Conservation (phyloP, 2,329 filamentous ascomycete genomes). For the Alternaria novae-zelandiae region DNA sequence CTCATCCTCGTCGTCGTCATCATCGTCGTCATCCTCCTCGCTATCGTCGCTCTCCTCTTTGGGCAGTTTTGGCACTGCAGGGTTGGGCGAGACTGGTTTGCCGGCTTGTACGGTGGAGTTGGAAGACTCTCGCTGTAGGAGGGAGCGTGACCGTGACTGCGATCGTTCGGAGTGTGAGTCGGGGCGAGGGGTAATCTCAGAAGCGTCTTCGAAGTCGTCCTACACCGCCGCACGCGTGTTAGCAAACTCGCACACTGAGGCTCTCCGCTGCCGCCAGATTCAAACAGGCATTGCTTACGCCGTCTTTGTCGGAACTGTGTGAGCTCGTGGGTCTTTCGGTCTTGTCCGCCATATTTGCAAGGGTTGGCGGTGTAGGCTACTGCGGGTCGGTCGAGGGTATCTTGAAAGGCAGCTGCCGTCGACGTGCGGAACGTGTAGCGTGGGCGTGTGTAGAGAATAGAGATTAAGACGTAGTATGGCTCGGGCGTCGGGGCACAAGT, state of each 20-base stretch:
- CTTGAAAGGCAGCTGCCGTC: constrained; percentile 24
- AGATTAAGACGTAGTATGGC: constrained; percentile 8
- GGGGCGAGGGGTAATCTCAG: constrained; percentile 60
- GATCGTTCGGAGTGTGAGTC: constrained; percentile 50
- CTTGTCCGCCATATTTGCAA: constrained; percentile 29
- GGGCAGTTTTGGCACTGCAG: constrained; percentile 24
- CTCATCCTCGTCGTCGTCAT: constrained; percentile 20
- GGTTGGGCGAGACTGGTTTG: constrained; percentile 28
- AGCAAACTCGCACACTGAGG: constrained; percentile 11
- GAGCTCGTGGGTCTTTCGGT: constrained; percentile 37
- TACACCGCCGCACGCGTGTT: constrained; percentile 43
- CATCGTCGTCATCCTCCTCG: constrained; percentile 14
- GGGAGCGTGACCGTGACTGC: constrained; percentile 58
- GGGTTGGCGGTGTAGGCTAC: constrained; percentile 15
- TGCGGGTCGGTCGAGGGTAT: constrained; percentile 10
- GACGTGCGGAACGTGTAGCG: constrained; percentile 8
- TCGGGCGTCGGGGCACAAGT: neutral
- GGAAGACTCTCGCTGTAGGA: constrained; percentile 51
- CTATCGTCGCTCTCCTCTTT: constrained; percentile 19
- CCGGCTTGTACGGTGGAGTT: constrained; percentile 37
- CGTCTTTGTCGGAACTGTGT: constrained; percentile 41
- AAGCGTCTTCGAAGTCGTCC: constrained; percentile 84
- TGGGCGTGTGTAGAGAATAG: constrained; percentile 6
- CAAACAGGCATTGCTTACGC: constrained; percentile 23
- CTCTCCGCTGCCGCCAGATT: neutral